These are phyloP conservation scores for Suillus paluster DNA, from an alignment of 768 basidiomycete genomes.

Conservation along the genomic window DNA sequence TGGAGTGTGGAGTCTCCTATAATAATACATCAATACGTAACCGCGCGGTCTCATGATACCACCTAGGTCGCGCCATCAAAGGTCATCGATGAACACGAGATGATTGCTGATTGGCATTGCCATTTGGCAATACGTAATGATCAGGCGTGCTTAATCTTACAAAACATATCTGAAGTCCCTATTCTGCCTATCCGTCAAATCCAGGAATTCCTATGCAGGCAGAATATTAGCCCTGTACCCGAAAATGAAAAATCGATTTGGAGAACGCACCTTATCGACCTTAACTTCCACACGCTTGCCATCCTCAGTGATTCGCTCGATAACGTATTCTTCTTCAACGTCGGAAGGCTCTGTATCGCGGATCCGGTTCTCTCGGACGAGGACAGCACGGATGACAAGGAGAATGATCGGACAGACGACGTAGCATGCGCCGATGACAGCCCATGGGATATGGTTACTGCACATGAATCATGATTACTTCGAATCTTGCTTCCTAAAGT, in stretches of 20 bases:
- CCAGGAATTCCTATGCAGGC: conserved; percentile 61
- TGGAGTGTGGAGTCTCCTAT: neutral
- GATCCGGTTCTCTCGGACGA: conserved; percentile 32
- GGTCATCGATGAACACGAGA: neutral
- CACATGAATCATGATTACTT: neutral
- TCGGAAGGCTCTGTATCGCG: conserved; percentile 58
- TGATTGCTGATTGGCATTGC: too few species aligned
- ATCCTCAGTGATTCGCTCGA: conserved; percentile 49
- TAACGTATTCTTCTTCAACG: conserved; percentile 60
- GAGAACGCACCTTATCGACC: conserved; percentile 57
- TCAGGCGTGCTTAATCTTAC: conserved; percentile 27
- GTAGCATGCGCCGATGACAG: conserved; percentile 67
- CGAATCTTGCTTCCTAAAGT: neutral
- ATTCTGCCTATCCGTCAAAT: conserved; percentile 75
- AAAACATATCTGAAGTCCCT: conserved; percentile 75
- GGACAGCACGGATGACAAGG: conserved; percentile 49
- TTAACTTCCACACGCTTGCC: conserved; percentile 57
- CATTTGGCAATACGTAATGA: too few species aligned
- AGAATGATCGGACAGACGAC: conserved; percentile 45
- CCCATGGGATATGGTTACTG: conserved; percentile 74
- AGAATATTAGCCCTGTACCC: neutral
- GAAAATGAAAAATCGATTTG: neutral
- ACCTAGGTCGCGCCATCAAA: neutral
- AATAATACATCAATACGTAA: neutral
- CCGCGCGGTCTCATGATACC: neutral